Evolutionary conservation across 768 basidiomycete species (phyloP).

Genomic region (Hygrocybe coccinea): DNA sequence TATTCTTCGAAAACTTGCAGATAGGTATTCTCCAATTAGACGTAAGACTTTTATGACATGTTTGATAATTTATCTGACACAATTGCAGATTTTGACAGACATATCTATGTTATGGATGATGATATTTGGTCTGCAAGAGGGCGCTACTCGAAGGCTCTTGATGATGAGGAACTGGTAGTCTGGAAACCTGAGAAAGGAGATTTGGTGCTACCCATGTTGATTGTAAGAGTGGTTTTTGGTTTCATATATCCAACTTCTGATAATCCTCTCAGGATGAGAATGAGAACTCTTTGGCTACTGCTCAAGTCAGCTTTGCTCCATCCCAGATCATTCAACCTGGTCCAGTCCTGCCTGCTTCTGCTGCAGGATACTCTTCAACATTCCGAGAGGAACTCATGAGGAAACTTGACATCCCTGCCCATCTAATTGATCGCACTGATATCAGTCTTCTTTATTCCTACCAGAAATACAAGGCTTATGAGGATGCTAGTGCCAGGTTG

Average conservation of each 20-base stretch:
- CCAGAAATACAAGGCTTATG: not conserved
- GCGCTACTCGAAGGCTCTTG: not conserved
- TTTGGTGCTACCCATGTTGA: not conserved
- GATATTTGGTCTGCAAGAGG: not conserved
- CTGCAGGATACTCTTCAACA: not conserved
- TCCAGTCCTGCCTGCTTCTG: not conserved
- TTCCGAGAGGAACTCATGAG: not conserved
- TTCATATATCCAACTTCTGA: too few species aligned
- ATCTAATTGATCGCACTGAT: not conserved
- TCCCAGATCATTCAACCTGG: not conserved
- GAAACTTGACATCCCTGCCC: not conserved
- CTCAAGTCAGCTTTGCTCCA: not conserved
- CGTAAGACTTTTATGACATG: not conserved
- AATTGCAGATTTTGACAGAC: not conserved
- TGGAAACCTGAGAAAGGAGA: not conserved
- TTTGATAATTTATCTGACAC: not conserved
- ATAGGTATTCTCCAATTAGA: not conserved
- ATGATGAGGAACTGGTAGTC: not conserved
- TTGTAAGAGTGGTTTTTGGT: too few species aligned
- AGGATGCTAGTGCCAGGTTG: not conserved
- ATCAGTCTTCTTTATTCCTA: not conserved
- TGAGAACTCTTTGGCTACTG: too few species aligned
- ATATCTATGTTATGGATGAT: not conserved
- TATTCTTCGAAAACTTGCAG: not conserved
- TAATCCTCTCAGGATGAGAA: too few species aligned